Evolutionary conservation across 148 eudicot genomes (phyloP), one percentile per base, ranked within the genome.

Genomic region (Simmondsia chinensis): DNA sequence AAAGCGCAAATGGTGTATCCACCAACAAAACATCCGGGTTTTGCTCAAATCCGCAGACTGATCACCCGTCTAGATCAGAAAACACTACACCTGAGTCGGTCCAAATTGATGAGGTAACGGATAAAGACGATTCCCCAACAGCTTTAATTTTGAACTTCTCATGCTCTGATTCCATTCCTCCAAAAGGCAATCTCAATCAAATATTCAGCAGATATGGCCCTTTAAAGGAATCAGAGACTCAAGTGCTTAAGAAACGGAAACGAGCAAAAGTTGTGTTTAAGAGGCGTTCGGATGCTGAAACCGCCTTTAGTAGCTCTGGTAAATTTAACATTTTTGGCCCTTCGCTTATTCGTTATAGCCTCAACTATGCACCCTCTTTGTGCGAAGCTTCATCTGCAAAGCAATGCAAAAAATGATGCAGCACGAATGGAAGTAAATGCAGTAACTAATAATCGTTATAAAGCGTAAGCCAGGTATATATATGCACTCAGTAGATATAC

Each of bases 251-350:
- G 48, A 80, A 84, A 54, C 64, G 76, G 52, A 68, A 56, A 26
- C 72, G 79, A 32, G 87, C 73, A 15, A 80, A 80, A 43, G 82
- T 84, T 32, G 73, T 80, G 16, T 84, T 84, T 59, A 71, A 62
- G 77, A 74, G 67, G 47, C 59, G 72, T 42, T 11, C 35, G 16
- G 87, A 83, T 66, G 94, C 94, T 52, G 94, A 83, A 57, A 64
- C 68, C 35, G 94, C 87, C 50, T 83, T 80, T 65, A 84, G 82
- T 63, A 76, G 77, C 47, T 46, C 79, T 33, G 88, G 88, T 28
- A 76, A 80, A 69, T 84, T 70, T 36, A 65, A 72, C 37, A 72
- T 53, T 42, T 80, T 84, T 47, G 88, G 94, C 14, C 73, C 79
- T 13, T 71, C 84, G 10, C 79, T 84, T 32, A 53, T 74, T 48